Base-by-base conservation (phyloP, 1,139 yeast species). In the Debaryomyces sp. region DNA sequence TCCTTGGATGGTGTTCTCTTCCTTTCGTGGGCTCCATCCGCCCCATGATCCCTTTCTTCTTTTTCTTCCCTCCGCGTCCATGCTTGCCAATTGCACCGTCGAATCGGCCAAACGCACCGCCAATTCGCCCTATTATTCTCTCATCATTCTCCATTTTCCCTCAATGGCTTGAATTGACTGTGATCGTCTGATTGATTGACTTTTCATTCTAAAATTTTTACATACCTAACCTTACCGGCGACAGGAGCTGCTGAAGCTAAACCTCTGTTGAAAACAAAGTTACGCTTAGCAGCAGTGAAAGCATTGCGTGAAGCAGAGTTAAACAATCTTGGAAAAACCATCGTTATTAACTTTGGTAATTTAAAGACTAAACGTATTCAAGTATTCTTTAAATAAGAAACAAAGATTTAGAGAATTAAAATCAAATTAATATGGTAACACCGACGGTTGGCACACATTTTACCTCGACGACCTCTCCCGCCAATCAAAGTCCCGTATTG, bases 211-310 rank as follows among this genome's bases (percentile, higher is more conserved):
- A 36, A 43, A 36, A 46, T 37, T 23, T 44, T 46, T 66, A 86
- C 95, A 73, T 85, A 87, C 95, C 91, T 89, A 70, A 91, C 91
- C 75, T 89, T 85, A 83, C 97, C 97, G 70, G 78, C 75, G 61
- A 84, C 77, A 66, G 89, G 84, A 60, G 92, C 88, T 71, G 92
- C 90, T 66, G 96, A 81, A 64, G 97, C 97, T 77, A 88, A 78
- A 71, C 89, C 84, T 80, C 96, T 89, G 76, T 78, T 74, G 75
- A 85, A 83, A 74, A 82, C 77, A 69, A 80, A 70, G 79, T 85
- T 85, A 72, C 91, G 89, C 82, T 85, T 87, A 67, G 94, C 95
- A 67, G 94, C 94, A 76, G 85, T 84, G 77, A 87, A 83, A 69
- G 96, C 96, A 74, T 88, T 82, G 80, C 92, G 91, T 67, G 96